A percentile compares a stretch with the other conserved stretches of the same genome.
These are phyloP conservation scores for Salix koriyanagi DNA, from an alignment of 345 rosid species.

Conservation along the genomic window DNA sequence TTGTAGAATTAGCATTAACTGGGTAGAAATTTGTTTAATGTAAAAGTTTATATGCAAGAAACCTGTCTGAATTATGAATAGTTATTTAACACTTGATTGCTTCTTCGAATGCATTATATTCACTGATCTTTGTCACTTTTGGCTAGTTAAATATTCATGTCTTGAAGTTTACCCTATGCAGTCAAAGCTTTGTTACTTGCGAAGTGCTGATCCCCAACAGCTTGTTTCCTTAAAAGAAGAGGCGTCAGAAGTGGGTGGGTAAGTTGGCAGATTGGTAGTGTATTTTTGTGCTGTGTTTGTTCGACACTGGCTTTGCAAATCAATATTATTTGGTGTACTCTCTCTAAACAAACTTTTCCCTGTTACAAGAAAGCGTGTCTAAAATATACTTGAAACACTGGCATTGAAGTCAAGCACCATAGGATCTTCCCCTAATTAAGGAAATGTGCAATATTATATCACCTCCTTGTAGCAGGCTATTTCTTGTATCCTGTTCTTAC, in stretches of 20 bases:
- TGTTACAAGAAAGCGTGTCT: neutral
- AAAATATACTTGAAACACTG: neutral
- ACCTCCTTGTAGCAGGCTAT: neutral
- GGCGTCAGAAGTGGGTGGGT: slow-evolving; percentile 92
- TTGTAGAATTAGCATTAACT: neutral
- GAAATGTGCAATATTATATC: neutral
- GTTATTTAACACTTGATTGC: neutral
- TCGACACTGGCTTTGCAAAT: neutral
- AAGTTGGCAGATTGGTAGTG: slow-evolving; percentile 24
- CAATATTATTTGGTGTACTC: neutral
- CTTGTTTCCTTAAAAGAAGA: slow-evolving; percentile 67
- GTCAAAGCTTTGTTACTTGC: slow-evolving; percentile 78
- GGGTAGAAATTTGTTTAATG: neutral
- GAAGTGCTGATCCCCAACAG: slow-evolving; percentile 50
- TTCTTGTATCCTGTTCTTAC: neutral
- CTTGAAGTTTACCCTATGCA: slow-evolving; percentile 31
- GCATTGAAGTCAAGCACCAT: neutral
- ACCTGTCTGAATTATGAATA: neutral
- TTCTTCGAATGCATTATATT: neutral
- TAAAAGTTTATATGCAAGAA: neutral
- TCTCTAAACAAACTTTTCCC: neutral
- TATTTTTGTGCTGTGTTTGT: neutral
- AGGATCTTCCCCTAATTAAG: neutral
- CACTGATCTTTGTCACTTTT: slow-evolving; percentile 1
- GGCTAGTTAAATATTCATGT: slow-evolving; percentile 9